phyloP scores from a whole-genome alignment of 805 yeast genomes.

The Candida quercuum region DNA sequence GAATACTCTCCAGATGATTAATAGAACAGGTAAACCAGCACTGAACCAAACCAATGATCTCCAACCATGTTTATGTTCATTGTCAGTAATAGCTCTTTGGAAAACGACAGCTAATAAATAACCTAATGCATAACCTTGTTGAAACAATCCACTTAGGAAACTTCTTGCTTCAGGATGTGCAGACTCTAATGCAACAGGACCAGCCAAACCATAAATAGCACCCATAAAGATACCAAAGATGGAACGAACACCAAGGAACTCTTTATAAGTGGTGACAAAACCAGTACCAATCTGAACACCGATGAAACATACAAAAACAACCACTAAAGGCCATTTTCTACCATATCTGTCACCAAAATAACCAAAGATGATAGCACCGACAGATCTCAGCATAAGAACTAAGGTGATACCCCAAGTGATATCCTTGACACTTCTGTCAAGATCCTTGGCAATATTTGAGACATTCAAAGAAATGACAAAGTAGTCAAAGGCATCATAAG shows the following conservation, averaged over 20 bases:
- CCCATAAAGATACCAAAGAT: slow-evolving; percentile 56
- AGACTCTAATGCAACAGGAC: slow-evolving; percentile 38
- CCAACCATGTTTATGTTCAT: slow-evolving; percentile 46
- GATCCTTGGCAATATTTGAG: slow-evolving; percentile 38
- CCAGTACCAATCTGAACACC: slow-evolving; percentile 60
- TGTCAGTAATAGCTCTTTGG: slow-evolving; percentile 56
- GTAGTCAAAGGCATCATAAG: slow-evolving; percentile 64
- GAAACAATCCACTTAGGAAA: slow-evolving; percentile 61
- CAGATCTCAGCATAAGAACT: slow-evolving; percentile 63
- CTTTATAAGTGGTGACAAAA: slow-evolving; percentile 48
- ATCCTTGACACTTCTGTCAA: slow-evolving; percentile 40
- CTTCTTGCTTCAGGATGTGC: slow-evolving; percentile 51
- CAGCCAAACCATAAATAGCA: slow-evolving; percentile 39
- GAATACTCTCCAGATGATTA: slow-evolving; percentile 35
- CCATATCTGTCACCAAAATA: slow-evolving; percentile 55
- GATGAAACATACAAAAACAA: slow-evolving; percentile 40
- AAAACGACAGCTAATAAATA: slow-evolving; percentile 60
- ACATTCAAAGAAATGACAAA: slow-evolving; percentile 53
- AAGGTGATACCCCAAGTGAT: slow-evolving; percentile 57
- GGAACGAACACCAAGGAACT: slow-evolving; percentile 59
- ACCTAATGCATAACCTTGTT: slow-evolving; percentile 77
- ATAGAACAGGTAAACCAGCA: slow-evolving; percentile 47
- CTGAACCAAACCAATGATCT: slow-evolving; percentile 65
- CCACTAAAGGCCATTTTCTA: slow-evolving; percentile 51
- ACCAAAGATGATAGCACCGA: slow-evolving; percentile 62